These are phyloP conservation scores for Tripterygium wilfordii DNA, from an alignment of 177 flowering plant species.

Conservation along the genomic window DNA sequence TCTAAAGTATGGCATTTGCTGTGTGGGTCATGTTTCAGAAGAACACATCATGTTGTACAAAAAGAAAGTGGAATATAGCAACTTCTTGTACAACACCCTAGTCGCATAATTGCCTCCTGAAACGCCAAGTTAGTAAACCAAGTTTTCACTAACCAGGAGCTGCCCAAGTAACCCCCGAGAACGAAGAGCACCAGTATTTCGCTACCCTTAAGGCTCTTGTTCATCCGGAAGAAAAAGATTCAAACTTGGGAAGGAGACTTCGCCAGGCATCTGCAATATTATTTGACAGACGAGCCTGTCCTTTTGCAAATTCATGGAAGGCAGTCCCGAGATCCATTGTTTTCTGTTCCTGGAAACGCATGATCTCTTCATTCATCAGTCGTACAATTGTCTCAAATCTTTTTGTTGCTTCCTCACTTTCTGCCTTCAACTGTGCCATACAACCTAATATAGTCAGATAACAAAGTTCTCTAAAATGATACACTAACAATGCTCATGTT, in stretches of 20 bases:
- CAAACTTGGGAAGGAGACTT: slow-evolving; percentile 87
- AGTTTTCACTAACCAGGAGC: slow-evolving; percentile 7
- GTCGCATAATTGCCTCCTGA: no score
- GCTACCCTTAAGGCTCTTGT: not conserved
- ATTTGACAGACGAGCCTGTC: slow-evolving; percentile 76
- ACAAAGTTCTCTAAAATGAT: not conserved
- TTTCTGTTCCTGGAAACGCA: slow-evolving; percentile 83
- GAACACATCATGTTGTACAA: no score
- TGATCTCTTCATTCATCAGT: slow-evolving; percentile 76
- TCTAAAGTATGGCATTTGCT: no score
- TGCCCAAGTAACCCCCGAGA: not conserved
- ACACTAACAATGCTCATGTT: not conserved
- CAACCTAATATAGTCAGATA: slow-evolving; percentile 6
- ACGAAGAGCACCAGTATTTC: not conserved
- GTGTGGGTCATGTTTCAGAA: no score
- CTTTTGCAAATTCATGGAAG: slow-evolving; percentile 78
- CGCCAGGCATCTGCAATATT: slow-evolving; percentile 89
- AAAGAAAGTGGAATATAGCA: not conserved
- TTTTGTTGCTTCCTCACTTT: slow-evolving; percentile 69
- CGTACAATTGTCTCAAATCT: slow-evolving; percentile 71
- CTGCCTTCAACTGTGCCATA: slow-evolving; percentile 70
- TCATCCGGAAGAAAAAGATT: slow-evolving; percentile 46
- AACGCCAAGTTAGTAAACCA: slow-evolving; percentile 4
- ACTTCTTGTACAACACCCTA: slow-evolving; percentile 14
- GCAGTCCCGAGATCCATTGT: slow-evolving; percentile 68